phyloP scores from a whole-genome alignment of 768 basidiomycete genomes.

The Amanita pallidorosea region DNA sequence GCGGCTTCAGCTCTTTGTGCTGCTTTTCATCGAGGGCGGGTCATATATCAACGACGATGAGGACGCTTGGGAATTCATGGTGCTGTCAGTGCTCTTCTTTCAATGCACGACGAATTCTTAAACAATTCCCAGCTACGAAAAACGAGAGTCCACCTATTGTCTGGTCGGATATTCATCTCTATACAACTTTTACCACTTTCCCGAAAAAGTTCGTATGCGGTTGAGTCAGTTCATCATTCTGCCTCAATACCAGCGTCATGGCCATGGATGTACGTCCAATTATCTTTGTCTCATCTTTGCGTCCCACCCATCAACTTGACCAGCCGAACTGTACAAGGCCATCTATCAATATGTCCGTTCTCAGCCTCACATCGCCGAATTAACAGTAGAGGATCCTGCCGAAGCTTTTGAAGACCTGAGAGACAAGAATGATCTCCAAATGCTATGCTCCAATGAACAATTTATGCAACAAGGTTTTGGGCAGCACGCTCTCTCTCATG shows the following conservation, averaged over 20 bases:
- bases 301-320: neutral
- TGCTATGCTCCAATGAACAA: constrained; percentile 51
- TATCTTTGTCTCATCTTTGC: neutral
- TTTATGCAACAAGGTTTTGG: constrained; percentile 72
- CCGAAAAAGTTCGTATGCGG: constrained; percentile 79
- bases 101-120: neutral
- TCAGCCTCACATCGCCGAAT: constrained; percentile 66
- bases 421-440: constrained; percentile 82
- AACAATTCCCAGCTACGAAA: constrained; percentile 57
- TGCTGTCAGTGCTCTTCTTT: constrained; percentile 47
- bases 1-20: constrained; percentile 87
- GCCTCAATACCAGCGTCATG: constrained; percentile 80
- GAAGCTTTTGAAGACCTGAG: constrained; percentile 96
- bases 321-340: constrained; percentile 81
- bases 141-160: constrained; percentile 72
- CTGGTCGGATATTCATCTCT: constrained; percentile 92
- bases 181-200: constrained; percentile 94
- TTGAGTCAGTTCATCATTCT: constrained; percentile 93
- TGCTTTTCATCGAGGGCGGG: constrained; percentile 92
- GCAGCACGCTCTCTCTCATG: constrained; percentile 28
- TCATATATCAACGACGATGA: constrained; percentile 93
- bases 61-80: constrained; percentile 86
- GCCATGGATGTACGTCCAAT: constrained; percentile 75
- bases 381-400: constrained; percentile 96
- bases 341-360: constrained; percentile 70